Base-by-base conservation (phyloP, 768 basidiomycete species). In the Agrocybe chaxingu region DNA sequence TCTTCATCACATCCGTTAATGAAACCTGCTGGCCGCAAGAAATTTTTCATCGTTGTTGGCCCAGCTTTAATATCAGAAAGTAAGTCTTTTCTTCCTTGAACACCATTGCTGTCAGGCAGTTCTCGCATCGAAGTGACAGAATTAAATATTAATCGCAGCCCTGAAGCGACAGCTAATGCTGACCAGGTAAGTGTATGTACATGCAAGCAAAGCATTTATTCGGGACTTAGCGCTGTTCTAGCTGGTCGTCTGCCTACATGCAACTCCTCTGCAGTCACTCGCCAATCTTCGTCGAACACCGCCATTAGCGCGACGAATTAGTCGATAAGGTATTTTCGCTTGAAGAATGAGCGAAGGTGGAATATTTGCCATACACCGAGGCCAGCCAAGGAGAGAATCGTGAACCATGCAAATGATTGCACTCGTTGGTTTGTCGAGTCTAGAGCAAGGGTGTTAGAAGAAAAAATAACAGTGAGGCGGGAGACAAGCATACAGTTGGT, bases 331-430 rank as follows among this genome's bases (percentile, higher is more conserved):
- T 94, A 92, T 71, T 94, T 97, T 63, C 88, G 81, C 74, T 92
- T 94, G 82, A 98, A 98, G 82, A 89, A 98, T 5, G 92, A 81
- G 41, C 94, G 84, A 10, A 99, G 75, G 64, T 98, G 96, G 65
- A 97, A 71, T 40, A 99, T 89, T 72, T 98, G 94, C 97, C 96
- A 99, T 39, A 79, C 79, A 6, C 97, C 95, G 34, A 98, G 75
- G 24, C 75, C 81, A 31, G 92, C 66, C 40, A 98, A 80, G 7
- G 89, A 82, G 42, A 85, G 16, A 53, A 97, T 78, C 9, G 92
- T 88, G 66, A 98, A 85, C 79, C 92, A 87, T 1, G 91, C 90
- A 70, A 99, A 98, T 60, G 82, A 90, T 68, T 93, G 89, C 31
- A 98, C 95, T 47, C 97, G 88, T 33, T 73, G 55, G 66, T 95